Evolutionary conservation across 2,329 filamentous ascomycete species (phyloP).

Genomic region (Claviceps quebecensis): DNA sequence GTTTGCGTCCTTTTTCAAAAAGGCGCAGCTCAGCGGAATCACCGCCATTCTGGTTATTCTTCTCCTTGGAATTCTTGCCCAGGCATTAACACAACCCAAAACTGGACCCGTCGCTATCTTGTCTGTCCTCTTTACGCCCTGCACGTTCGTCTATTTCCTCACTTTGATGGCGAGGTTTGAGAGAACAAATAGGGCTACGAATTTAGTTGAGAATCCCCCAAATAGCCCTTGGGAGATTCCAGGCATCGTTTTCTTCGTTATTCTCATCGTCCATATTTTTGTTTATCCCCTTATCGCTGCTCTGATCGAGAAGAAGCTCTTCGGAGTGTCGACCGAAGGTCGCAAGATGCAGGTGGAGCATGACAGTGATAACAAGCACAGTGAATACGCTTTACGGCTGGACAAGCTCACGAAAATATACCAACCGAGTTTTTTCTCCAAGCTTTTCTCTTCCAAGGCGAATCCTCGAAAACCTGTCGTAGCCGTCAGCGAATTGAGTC

Average conservation of each 20-base stretch:
- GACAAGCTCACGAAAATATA: slow-evolving; percentile 68
- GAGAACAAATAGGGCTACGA: slow-evolving; percentile 40
- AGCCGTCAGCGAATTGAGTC: slow-evolving; percentile 62
- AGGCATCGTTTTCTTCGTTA: slow-evolving; percentile 64
- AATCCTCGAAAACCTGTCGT: slow-evolving; percentile 46
- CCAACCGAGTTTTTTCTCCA: slow-evolving; percentile 46
- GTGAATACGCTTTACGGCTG: slow-evolving; percentile 50
- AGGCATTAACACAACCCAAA: slow-evolving; percentile 50
- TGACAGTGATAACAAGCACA: slow-evolving; percentile 12
- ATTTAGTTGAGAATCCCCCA: slow-evolving; percentile 49
- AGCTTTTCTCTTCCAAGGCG: slow-evolving; percentile 26
- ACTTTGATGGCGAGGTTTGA: slow-evolving; percentile 68
- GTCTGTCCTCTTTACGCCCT: slow-evolving; percentile 68
- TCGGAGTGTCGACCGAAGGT: slow-evolving; percentile 56
- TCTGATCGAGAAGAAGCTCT: slow-evolving; percentile 57
- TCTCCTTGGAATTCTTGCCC: slow-evolving; percentile 67
- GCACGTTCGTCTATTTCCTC: slow-evolving; percentile 74
- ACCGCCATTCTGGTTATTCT: slow-evolving; percentile 58
- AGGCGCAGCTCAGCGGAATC: slow-evolving; percentile 77
- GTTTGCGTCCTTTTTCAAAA: slow-evolving; percentile 71
- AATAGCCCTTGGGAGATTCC: slow-evolving; percentile 53
- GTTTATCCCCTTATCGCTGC: slow-evolving; percentile 64
- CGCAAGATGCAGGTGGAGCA: slow-evolving; percentile 34
- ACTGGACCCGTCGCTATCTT: slow-evolving; percentile 55
- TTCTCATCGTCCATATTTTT: slow-evolving; percentile 64